A percentile compares a stretch with the other conserved stretches of the same genome.
Conservation (phyloP, 2,329 filamentous ascomycete species). For the Curvularia hawaiiensis region DNA sequence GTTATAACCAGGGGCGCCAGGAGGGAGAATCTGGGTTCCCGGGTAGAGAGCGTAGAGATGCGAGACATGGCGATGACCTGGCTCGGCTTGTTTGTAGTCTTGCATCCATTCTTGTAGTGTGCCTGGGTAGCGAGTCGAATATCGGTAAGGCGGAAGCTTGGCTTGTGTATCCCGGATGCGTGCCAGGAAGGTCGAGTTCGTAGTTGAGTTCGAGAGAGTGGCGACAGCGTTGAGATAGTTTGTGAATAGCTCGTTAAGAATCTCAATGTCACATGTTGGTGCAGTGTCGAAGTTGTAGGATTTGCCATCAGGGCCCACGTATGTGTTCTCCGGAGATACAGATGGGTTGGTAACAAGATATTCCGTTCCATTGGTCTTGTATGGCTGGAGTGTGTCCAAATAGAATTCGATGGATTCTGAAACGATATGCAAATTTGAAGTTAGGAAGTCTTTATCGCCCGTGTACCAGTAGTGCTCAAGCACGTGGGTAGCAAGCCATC, state of each 20-base stretch:
- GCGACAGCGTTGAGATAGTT: conserved; percentile 29
- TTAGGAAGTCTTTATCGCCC: conserved; percentile 23
- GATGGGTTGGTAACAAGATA: conserved; percentile 46
- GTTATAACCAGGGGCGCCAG: conserved; percentile 31
- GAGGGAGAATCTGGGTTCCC: conserved; percentile 48
- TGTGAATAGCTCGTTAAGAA: conserved; percentile 49
- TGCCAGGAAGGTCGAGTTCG: background rate
- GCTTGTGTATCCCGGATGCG: conserved; percentile 12
- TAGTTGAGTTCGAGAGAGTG: background rate
- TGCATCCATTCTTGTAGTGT: conserved; percentile 35
- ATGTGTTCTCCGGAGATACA: conserved; percentile 49
- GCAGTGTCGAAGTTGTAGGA: conserved; percentile 18
- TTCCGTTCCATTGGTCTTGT: conserved; percentile 5
- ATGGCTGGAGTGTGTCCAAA: conserved; percentile 6
- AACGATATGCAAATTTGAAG: conserved; percentile 8
- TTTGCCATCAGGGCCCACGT: conserved; percentile 33
- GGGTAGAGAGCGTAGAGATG: conserved; percentile 58
- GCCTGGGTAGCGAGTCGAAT: conserved; percentile 35
- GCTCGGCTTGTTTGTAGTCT: conserved; percentile 50
- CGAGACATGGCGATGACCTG: conserved; percentile 58
- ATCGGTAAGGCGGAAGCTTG: conserved; percentile 19
- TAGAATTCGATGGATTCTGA: conserved; percentile 8
- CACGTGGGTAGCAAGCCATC: conserved; percentile 34
- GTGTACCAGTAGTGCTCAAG: conserved; percentile 33
- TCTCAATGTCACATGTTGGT: conserved; percentile 55